Base-by-base conservation (phyloP, 108 stramenopile species). In the Nitzschia palea region DNA sequence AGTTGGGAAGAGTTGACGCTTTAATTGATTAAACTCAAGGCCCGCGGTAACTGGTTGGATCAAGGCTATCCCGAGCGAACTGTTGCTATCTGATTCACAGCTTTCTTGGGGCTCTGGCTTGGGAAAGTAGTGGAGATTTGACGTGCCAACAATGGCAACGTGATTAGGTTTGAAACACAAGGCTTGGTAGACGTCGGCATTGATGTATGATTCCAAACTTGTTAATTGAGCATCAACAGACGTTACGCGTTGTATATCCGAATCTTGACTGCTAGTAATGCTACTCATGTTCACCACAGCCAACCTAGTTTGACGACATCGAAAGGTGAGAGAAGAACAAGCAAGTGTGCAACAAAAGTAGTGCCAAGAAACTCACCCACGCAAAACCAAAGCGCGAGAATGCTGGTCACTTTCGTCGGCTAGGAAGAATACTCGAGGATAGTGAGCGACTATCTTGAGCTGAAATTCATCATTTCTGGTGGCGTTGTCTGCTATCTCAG, bases 351-450 rank as follows among this genome's bases (percentile, higher is more conserved):
- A n/a, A n/a, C n/a, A n/a, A n/a, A n/a, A n/a, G n/a, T n/a, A 33
- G 23, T 20, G 14, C 4, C 3, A 48, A 37, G 36, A 47, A 22
- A 66, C 84, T 67, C 75, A 85, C 79, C 89, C 89, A 36, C 80
- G 55, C 0, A 90, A 69, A 15, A 87, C 82, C 14, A 90, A 70
- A 29, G 89, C 89, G 10, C 84, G 70, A 18, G 89, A 83, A 60
- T 74, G 66, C 8, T 67, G 67, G 60, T 87, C 86, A 27, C 77
- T 74, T 66, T 90, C 89, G 52, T 90, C 84, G 8, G 86, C 82
- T 23, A 87, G 61, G 61, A 90, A 83, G 40, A 90, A 72, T n/a
- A 90, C 54, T n/a, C 80, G 73, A 9, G 89, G 89, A 65, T 90
- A 86, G 53, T 87, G 69, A 4, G 84, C 82, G 12, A 82, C 73